A percentile compares a stretch with the other conserved stretches of the same genome.
Conservation (phyloP, 2,329 filamentous ascomycete genomes). For the Trichoderma brevicompactum region DNA sequence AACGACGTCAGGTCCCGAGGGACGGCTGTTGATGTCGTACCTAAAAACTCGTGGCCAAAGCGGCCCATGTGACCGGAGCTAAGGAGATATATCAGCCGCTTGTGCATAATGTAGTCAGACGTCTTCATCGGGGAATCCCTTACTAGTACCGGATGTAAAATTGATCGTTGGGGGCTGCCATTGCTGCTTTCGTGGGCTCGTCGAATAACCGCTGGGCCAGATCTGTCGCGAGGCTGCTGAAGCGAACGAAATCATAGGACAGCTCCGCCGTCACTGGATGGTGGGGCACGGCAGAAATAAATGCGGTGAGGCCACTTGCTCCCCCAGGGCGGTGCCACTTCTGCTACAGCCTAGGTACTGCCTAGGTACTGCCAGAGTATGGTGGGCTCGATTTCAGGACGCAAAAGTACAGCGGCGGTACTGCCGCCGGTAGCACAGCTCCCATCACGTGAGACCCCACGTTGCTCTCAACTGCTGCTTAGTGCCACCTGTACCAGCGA, state of each 20-base stretch:
- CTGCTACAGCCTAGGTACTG: background rate
- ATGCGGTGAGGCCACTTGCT: constrained; percentile 29
- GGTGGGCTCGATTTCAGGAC: background rate
- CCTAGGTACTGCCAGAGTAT: background rate
- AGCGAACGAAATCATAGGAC: background rate
- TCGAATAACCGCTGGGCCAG: constrained; percentile 6
- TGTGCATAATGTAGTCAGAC: background rate
- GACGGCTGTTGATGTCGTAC: constrained; percentile 50
- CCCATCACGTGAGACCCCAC: constrained; percentile 41
- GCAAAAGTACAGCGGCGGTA: background rate
- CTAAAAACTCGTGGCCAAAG: constrained; percentile 97
- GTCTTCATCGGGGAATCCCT: constrained; percentile 11
- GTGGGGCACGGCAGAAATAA: constrained; percentile 31
- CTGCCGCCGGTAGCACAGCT: constrained; percentile 2
- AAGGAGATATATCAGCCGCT: constrained; percentile 33
- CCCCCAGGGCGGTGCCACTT: background rate
- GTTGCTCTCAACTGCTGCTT: constrained; percentile 35
- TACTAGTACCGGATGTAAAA: constrained; percentile 99
- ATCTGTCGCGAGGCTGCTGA: constrained; percentile 27
- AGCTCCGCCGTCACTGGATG: constrained; percentile 29
- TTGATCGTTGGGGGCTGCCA: constrained; percentile 73
- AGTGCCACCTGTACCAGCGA: constrained; percentile 48
- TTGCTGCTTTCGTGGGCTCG: constrained; percentile 45
- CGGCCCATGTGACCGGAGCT: constrained; percentile 97
- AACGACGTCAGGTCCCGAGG: background rate